Evolutionary conservation across 73 alveolate genomes (phyloP).

Genomic region (Effrenium voratum): DNA sequence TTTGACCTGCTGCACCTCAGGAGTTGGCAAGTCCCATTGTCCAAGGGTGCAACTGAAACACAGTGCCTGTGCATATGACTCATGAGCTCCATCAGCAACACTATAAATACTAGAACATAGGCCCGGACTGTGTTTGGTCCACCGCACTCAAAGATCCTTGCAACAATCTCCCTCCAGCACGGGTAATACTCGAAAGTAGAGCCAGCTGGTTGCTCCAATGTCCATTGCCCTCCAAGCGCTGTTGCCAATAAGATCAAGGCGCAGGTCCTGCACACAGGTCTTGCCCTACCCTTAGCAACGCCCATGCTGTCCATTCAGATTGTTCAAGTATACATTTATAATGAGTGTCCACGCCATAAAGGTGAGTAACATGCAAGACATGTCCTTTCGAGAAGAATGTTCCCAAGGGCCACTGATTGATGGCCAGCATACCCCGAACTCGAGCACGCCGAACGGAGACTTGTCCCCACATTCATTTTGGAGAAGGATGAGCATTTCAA

Average conservation of each 20-base stretch:
- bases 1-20: background rate
- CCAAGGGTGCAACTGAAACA: background rate
- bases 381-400: slow-evolving; percentile 1
- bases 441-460: background rate
- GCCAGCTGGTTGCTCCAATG: slow-evolving; percentile 18
- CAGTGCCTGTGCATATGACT: background rate
- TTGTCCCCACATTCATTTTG: background rate
- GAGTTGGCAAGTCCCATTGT: background rate
- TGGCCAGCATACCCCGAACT: background rate
- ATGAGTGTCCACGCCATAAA: background rate
- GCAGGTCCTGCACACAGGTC: slow-evolving; percentile 1
- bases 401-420: background rate
- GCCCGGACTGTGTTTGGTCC: background rate
- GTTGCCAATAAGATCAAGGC: background rate
- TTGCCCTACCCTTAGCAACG: background rate
- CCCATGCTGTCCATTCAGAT: too few species aligned
- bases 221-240: slow-evolving; percentile 12
- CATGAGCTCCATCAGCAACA: too few species aligned
- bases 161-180: background rate
- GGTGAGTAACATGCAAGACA: background rate
- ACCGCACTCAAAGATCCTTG: background rate
- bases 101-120: background rate
- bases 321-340: too few species aligned
- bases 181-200: background rate
- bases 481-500: slow-evolving; percentile 11